These are phyloP conservation scores for Fomitopsis palustris DNA, from an alignment of 1,284 basidiomycete species.

Conservation along the genomic window DNA sequence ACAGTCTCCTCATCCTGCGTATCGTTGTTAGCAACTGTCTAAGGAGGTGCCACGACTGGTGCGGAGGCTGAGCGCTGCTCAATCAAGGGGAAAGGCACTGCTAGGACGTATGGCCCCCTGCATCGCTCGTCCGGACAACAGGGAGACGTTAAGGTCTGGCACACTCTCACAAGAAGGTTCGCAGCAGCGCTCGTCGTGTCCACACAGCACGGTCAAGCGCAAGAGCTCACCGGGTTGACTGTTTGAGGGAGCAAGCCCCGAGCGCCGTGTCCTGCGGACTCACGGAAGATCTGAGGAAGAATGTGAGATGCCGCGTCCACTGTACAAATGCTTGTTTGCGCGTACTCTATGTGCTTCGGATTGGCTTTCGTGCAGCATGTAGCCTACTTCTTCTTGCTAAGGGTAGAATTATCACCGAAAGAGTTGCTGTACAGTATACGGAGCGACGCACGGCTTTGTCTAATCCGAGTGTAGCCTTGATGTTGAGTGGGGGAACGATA, in stretches of 20 bases:
- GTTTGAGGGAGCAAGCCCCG: slow-evolving; percentile 63
- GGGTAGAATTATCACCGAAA: neutral
- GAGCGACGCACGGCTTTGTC: neutral
- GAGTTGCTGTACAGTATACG: neutral
- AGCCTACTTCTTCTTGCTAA: slow-evolving; percentile 32
- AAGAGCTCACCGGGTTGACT: slow-evolving; percentile 55
- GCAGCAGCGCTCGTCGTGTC: too few species aligned
- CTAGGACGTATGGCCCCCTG: neutral
- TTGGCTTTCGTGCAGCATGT: slow-evolving; percentile 65
- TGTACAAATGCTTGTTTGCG: neutral
- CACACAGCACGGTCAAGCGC: too few species aligned
- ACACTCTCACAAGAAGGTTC: too few species aligned
- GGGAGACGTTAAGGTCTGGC: too few species aligned
- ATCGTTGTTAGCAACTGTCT: slow-evolving; percentile 2
- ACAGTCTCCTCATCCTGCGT: slow-evolving; percentile 76
- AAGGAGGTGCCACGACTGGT: neutral
- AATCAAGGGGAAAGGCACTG: neutral
- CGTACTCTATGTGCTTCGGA: slow-evolving; percentile 81
- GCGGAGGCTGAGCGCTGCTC: neutral
- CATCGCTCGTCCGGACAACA: too few species aligned
- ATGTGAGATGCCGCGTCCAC: neutral
- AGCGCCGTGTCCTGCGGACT: slow-evolving; percentile 64
- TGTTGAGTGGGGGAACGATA: neutral
- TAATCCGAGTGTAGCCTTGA: neutral
- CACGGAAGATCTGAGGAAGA: slow-evolving; percentile 59